These are phyloP conservation scores for Mycosphaerella sp. DNA, from an alignment of 2,329 filamentous ascomycete genomes.

Conservation along the genomic window DNA sequence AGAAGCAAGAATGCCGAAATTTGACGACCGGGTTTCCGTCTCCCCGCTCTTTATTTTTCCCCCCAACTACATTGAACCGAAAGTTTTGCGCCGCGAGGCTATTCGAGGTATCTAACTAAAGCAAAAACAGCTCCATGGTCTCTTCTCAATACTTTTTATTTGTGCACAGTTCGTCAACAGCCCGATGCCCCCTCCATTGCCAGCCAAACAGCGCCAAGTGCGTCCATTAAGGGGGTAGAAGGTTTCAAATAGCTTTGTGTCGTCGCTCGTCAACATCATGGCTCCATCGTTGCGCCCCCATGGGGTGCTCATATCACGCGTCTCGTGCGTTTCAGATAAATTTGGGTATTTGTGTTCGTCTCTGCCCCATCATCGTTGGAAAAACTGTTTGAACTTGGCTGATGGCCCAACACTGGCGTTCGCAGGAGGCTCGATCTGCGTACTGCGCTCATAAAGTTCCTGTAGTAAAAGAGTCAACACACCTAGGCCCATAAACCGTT, in stretches of 20 bases:
- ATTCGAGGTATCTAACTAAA: neutral
- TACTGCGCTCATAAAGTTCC: slow-evolving; percentile 55
- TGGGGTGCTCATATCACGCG: neutral
- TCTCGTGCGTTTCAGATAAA: neutral
- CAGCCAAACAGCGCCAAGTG: neutral
- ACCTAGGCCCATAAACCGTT: neutral
- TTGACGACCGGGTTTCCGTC: neutral
- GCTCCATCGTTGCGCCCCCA: neutral
- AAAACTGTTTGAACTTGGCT: slow-evolving; percentile 41
- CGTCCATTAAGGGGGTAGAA: neutral
- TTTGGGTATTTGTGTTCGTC: neutral
- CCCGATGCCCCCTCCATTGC: neutral
- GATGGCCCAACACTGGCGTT: slow-evolving; percentile 23
- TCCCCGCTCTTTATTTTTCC: neutral
- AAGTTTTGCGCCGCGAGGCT: neutral
- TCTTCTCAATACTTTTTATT: neutral
- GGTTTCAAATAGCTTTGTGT: neutral
- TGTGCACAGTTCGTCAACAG: neutral
- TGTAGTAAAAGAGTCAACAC: slow-evolving; percentile 29
- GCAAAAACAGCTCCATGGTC: neutral
- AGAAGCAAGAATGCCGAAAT: too few relatives aligned
- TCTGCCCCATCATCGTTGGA: slow-evolving; percentile 37
- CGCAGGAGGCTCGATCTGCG: slow-evolving; percentile 45
- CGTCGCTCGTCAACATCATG: slow-evolving; percentile 1
- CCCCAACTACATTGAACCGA: neutral